These are phyloP conservation scores for Kodamaea laetipori DNA, from an alignment of 805 yeast genomes.

Conservation along the genomic window DNA sequence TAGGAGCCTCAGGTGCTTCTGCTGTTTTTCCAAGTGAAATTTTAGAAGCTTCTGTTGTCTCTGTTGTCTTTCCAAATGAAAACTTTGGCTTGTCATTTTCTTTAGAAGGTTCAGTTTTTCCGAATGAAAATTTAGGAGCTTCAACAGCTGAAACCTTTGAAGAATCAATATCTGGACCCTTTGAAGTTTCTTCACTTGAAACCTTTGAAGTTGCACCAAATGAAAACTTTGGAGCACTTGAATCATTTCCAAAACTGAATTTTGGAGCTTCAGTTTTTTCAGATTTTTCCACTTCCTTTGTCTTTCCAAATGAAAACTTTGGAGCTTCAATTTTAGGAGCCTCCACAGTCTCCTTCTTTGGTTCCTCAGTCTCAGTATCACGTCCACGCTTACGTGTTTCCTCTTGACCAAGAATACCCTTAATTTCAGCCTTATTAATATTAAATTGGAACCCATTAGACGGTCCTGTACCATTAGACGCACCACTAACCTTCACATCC, in stretches of 20 bases:
- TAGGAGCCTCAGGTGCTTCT: too few species aligned
- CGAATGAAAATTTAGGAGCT: conserved; percentile 7
- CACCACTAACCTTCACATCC: background rate
- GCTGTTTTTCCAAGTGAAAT: too few species aligned
- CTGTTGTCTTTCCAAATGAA: background rate
- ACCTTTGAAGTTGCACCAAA: too few species aligned
- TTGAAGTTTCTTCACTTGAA: background rate
- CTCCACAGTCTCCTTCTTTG: background rate
- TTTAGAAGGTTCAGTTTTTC: conserved; percentile 1
- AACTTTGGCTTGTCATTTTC: conserved; percentile 1
- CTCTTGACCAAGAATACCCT: conserved; percentile 21
- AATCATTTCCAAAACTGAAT: conserved; percentile 19
- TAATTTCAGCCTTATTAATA: conserved; percentile 31
- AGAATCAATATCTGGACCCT: background rate
- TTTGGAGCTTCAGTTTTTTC: conserved; percentile 6
- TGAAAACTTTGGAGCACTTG: conserved; percentile 9
- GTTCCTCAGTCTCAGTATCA: background rate
- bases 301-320: conserved; percentile 6
- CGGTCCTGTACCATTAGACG: conserved; percentile 22
- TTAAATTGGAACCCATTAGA: conserved; percentile 42
- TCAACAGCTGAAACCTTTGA: background rate
- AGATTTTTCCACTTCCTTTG: conserved; percentile 4
- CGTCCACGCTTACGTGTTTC: conserved; percentile 2
- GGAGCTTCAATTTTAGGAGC: background rate
- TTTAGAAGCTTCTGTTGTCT: conserved; percentile 2